Percentiles rank a stretch among this genome's conserved stretches.
These are phyloP conservation scores for Rickenella mellea DNA, from an alignment of 768 basidiomycete species.

Conservation along the genomic window DNA sequence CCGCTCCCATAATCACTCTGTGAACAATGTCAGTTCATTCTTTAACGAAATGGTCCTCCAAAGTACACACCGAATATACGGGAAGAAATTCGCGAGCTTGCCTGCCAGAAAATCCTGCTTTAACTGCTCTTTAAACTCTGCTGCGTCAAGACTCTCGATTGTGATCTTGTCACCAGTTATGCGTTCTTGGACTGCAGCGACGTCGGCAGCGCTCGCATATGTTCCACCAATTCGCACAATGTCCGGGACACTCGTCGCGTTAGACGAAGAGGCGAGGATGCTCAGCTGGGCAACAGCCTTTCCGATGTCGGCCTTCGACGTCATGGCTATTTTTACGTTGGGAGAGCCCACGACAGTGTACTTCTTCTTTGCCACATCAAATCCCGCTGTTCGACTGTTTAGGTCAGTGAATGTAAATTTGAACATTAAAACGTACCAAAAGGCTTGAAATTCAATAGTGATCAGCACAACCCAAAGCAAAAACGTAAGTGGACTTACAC, in stretches of 20 bases:
- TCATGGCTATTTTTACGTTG: slow-evolving; percentile 5
- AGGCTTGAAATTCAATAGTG: slow-evolving; percentile 1
- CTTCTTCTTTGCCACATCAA: slow-evolving; percentile 10
- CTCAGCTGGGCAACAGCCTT: slow-evolving; percentile 11
- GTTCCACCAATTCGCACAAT: slow-evolving; percentile 12
- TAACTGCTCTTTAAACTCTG: too few relatives aligned
- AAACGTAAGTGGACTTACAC: slow-evolving; percentile 2
- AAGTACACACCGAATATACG: too few relatives aligned
- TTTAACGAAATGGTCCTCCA: too few relatives aligned
- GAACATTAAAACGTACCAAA: slow-evolving; percentile 1
- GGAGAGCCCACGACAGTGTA: slow-evolving; percentile 13
- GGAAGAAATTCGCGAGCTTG: too few relatives aligned
- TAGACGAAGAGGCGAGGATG: slow-evolving; percentile 8
- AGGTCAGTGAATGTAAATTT: too few relatives aligned
- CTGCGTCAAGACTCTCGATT: too few relatives aligned
- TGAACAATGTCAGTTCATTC: too few relatives aligned
- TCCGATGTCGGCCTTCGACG: slow-evolving; percentile 12
- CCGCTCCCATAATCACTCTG: too few relatives aligned
- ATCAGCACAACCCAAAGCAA: not conserved
- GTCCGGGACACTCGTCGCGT: slow-evolving; percentile 10
- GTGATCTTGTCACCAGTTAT: too few relatives aligned
- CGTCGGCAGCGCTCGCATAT: slow-evolving; percentile 6
- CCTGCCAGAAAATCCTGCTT: too few relatives aligned
- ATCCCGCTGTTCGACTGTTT: slow-evolving; percentile 12
- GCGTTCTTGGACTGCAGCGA: too few relatives aligned